Conservation (phyloP, 305 asterid species). For the Fraxinus xanthoxyloides region DNA sequence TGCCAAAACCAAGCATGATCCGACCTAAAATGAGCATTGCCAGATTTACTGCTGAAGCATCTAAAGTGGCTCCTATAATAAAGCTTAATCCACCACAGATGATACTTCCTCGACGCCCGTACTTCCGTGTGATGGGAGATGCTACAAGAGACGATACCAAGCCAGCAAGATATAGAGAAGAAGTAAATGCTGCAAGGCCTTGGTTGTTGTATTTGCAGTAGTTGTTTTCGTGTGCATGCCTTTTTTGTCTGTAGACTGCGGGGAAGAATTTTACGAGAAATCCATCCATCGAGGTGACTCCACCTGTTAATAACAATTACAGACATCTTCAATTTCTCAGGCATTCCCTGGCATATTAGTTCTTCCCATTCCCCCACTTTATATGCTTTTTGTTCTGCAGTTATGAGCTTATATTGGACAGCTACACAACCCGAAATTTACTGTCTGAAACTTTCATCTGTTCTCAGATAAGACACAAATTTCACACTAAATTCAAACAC, state of each 20-base stretch:
- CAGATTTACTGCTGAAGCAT: constrained; percentile 70
- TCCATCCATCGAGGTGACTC: constrained; percentile 93
- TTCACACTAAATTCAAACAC: background rate
- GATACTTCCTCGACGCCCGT: constrained; percentile 78
- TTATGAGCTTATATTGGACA: background rate
- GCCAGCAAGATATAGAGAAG: constrained; percentile 86
- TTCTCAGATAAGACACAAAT: background rate
- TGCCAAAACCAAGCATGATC: constrained; percentile 88
- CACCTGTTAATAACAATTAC: constrained; percentile 46
- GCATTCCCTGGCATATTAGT: background rate
- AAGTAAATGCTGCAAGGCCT: constrained; percentile 78
- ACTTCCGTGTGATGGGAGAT: constrained; percentile 63
- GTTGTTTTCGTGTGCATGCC: constrained; percentile 67
- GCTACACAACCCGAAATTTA: background rate
- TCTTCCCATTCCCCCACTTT: background rate
- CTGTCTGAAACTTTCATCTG: background rate
- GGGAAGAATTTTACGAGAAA: constrained; percentile 75
- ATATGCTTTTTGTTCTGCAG: background rate
- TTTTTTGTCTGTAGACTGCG: constrained; percentile 50
- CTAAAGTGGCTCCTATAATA: constrained; percentile 63
- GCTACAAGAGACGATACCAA: constrained; percentile 69
- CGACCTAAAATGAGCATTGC: constrained; percentile 79
- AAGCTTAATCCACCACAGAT: constrained; percentile 81
- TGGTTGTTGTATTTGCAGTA: constrained; percentile 93
- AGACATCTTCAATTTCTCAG: constrained; percentile 1